These are phyloP conservation scores for Penicillium mononematosum DNA, from an alignment of 495 filamentous ascomycete species.

Conservation along the genomic window DNA sequence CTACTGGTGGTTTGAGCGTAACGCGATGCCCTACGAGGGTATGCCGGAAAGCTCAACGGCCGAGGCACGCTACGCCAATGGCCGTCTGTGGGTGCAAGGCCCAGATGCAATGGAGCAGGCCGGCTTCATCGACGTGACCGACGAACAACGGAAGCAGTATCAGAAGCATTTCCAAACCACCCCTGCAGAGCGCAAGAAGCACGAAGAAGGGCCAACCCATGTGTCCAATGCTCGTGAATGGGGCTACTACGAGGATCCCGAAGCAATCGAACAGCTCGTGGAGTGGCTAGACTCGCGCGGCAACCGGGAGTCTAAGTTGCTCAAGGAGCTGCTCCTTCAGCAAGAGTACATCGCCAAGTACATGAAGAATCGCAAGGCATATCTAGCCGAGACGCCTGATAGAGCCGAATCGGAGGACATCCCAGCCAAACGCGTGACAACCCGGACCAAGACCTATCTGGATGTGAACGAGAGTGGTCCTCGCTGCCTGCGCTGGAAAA, in stretches of 20 bases:
- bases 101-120: constrained; percentile 85
- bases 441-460: constrained; percentile 68
- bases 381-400: constrained; percentile 56
- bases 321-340: constrained; percentile 79
- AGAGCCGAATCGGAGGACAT: constrained; percentile 57
- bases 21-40: constrained; percentile 94
- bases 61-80: constrained; percentile 85
- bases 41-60: constrained; percentile 86
- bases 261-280: constrained; percentile 72
- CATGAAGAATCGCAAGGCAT: constrained; percentile 75
- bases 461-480: constrained; percentile 52
- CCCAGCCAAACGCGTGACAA: constrained; percentile 68
- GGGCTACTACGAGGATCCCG: constrained; percentile 84
- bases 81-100: constrained; percentile 92
- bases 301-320: constrained; percentile 75
- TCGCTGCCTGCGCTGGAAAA: constrained; percentile 80
- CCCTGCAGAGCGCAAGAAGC: constrained; percentile 78
- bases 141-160: constrained; percentile 61
- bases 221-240: constrained; percentile 78
- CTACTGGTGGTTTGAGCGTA: constrained; percentile 98
- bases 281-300: constrained; percentile 87
- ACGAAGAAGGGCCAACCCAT: constrained; percentile 80
- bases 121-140: constrained; percentile 76
- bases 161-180: constrained; percentile 70
- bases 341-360: constrained; percentile 72